Evolutionary conservation across 1,284 basidiomycete genomes (phyloP).

Genomic region (Pseudozyma hubeiensis): DNA sequence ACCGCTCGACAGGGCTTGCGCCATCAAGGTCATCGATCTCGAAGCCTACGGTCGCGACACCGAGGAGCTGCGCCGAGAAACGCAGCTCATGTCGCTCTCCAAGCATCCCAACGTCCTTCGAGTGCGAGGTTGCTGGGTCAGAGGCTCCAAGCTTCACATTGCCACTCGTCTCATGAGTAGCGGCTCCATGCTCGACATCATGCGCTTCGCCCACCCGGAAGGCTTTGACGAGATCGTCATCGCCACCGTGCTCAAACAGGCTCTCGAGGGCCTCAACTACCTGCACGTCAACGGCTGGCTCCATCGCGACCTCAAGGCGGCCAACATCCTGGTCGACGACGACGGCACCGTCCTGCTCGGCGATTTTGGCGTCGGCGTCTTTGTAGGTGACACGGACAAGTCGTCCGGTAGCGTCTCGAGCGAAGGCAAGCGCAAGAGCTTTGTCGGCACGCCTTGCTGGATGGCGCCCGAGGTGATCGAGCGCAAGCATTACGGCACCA

Average conservation of each 20-base stretch:
- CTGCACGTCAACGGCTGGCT: conserved; percentile 89
- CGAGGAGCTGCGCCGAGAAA: conserved; percentile 78
- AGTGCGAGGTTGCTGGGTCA: conserved; percentile 87
- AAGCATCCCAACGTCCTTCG: conserved; percentile 91
- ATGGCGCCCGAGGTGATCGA: conserved; percentile 92
- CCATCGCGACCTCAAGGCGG: conserved; percentile 85
- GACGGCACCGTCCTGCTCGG: conserved; percentile 85
- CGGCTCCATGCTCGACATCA: conserved; percentile 85
- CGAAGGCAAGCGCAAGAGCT: conserved; percentile 78
- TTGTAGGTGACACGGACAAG: conserved; percentile 74
- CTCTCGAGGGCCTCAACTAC: conserved; percentile 85
- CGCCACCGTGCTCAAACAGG: conserved; percentile 83
- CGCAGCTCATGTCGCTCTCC: conserved; percentile 89
- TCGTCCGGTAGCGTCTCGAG: conserved; percentile 37
- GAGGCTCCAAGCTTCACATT: conserved; percentile 84
- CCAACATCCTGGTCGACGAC: conserved; percentile 77
- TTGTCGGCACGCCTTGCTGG: conserved; percentile 93
- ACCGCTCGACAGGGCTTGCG: conserved; percentile 74
- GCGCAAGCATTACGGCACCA: conserved; percentile 81
- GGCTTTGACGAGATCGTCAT: conserved; percentile 88
- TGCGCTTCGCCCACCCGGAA: conserved; percentile 83
- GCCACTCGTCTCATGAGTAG: conserved; percentile 89
- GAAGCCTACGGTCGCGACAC: conserved; percentile 73
- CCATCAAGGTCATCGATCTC: conserved; percentile 87
- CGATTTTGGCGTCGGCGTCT: conserved; percentile 86